Conservation (phyloP, 169 alveolate genomes). For the Perkinsus chesapeaki region DNA sequence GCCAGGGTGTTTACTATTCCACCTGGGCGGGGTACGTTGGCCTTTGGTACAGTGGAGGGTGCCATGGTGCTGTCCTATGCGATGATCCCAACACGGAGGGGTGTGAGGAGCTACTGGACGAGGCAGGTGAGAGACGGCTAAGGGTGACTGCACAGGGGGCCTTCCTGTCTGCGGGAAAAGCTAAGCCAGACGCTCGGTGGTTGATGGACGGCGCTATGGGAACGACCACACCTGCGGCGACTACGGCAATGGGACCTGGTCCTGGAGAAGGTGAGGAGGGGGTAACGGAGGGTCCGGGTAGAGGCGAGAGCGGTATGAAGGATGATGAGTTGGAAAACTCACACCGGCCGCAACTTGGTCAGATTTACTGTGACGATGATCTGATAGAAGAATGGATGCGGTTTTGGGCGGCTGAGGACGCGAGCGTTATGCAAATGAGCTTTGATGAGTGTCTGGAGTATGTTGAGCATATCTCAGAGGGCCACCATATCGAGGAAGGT, state of each 20-base stretch:
- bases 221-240: too few species aligned
- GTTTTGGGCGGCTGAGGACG: background rate
- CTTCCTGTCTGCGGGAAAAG: too few species aligned
- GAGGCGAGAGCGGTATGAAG: too few species aligned
- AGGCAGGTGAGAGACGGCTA: too few species aligned
- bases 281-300: too few species aligned
- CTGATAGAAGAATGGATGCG: background rate
- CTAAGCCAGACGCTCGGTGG: too few species aligned
- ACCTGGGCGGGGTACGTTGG: background rate
- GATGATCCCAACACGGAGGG: background rate
- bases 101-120: background rate
- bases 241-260: too few species aligned
- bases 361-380: background rate
- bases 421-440: background rate
- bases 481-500: background rate
- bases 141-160: too few species aligned
- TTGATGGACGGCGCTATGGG: too few species aligned
- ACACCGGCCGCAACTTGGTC: background rate
- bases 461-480: background rate
- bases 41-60: background rate
- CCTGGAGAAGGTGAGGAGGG: too few species aligned
- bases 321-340: background rate
- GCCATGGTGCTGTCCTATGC: background rate
- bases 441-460: background rate
- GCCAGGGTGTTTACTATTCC: background rate